Percentiles rank a stretch among this genome's conserved stretches.
phyloP scores from a whole-genome alignment of 257 asterid species.

The Jaltomata sinuosa region DNA sequence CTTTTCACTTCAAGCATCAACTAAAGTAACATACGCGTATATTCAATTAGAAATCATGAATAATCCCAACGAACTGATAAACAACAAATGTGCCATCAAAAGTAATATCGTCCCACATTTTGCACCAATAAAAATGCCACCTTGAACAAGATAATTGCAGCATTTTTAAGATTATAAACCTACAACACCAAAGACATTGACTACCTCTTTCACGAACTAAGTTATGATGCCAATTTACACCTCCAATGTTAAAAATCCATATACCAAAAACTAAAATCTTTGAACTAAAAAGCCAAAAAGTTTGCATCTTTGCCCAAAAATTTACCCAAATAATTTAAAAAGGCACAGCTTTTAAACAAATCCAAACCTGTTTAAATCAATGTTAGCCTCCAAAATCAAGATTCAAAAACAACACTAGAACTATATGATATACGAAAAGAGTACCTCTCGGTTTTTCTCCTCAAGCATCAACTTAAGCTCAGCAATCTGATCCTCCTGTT shows the following conservation, averaged over 20 bases:
- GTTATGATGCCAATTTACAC: not conserved
- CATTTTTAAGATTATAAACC: not conserved
- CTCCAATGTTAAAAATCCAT: not conserved
- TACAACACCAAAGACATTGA: not conserved
- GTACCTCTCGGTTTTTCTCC: slow-evolving; percentile 20
- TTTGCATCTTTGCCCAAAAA: not conserved
- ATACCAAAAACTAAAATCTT: not conserved
- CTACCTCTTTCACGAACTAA: not conserved
- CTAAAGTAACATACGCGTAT: not conserved
- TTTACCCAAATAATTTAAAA: not conserved
- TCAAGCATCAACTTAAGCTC: slow-evolving; percentile 53
- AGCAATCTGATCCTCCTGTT: slow-evolving; percentile 55
- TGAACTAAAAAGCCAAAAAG: not conserved
- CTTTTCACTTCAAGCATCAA: not conserved
- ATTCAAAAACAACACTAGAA: not conserved
- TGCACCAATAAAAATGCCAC: not conserved
- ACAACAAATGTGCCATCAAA: not conserved
- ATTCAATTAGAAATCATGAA: not conserved
- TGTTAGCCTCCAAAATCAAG: not conserved
- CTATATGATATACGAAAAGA: not conserved
- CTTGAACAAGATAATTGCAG: not conserved
- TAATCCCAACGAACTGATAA: not conserved
- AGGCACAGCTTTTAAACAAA: not conserved
- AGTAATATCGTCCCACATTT: not conserved
- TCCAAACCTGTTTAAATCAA: not conserved